phyloP scores from a whole-genome alignment of 208 protist genomes.

The Wallacemonas sp. region DNA sequence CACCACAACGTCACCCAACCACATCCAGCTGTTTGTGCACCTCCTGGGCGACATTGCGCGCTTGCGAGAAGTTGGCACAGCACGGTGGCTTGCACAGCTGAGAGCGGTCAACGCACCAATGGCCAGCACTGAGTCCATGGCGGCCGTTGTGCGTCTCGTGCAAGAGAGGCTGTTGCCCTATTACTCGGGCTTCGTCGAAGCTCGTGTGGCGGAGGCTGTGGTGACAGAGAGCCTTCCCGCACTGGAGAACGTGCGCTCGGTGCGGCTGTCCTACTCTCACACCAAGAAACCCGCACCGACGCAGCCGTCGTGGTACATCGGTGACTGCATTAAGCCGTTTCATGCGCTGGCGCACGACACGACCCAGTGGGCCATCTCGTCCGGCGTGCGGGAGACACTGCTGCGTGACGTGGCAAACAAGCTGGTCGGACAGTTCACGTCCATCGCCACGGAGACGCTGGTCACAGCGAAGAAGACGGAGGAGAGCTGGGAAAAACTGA shows the following conservation, averaged over 20 bases:
- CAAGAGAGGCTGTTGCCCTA: neutral
- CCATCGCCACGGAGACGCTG: slow-evolving; percentile 68
- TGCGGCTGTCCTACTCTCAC: slow-evolving; percentile 72
- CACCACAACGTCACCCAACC: slow-evolving; percentile 5
- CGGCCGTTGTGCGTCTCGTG: slow-evolving; percentile 6
- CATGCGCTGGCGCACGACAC: slow-evolving; percentile 29
- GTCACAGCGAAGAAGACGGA: slow-evolving; percentile 82
- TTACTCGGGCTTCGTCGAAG: neutral
- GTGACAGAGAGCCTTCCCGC: slow-evolving; percentile 25
- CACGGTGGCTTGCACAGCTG: slow-evolving; percentile 12
- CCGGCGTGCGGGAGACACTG: neutral
- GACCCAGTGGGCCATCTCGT: slow-evolving; percentile 13
- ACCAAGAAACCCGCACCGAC: slow-evolving; percentile 69
- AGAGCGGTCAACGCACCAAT: slow-evolving; percentile 13
- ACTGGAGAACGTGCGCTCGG: slow-evolving; percentile 73
- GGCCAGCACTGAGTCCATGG: neutral
- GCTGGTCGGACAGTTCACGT: slow-evolving; percentile 39
- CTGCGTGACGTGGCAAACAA: slow-evolving; percentile 13
- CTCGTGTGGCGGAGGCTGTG: slow-evolving; percentile 15
- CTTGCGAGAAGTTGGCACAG: neutral
- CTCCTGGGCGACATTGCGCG: slow-evolving; percentile 13
- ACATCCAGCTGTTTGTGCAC: neutral
- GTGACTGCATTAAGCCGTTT: slow-evolving; percentile 51
- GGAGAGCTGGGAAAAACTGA: slow-evolving; percentile 89
- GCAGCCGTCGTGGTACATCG: slow-evolving; percentile 70